phyloP scores from a whole-genome alignment of 805 yeast species.

The Schwanniomyces sp. region DNA sequence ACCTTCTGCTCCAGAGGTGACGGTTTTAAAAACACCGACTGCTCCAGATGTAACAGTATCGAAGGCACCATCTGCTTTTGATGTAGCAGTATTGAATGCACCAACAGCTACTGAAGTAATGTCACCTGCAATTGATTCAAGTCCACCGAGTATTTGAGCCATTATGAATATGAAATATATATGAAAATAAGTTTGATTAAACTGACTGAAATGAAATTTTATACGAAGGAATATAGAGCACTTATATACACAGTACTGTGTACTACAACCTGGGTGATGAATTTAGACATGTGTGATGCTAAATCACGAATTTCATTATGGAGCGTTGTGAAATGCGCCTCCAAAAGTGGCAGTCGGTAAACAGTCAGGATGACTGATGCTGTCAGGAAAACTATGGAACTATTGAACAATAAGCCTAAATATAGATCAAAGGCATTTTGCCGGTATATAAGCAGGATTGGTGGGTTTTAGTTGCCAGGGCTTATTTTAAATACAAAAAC shows the following conservation, averaged over 20 bases:
- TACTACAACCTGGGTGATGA: not conserved
- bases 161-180: no score
- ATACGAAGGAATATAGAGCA: not conserved
- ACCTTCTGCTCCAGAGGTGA: not conserved
- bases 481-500: conserved; percentile 4
- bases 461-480: not conserved
- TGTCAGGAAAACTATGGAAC: not conserved
- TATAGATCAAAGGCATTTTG: not conserved
- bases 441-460: not conserved
- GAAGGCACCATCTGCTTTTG: not conserved
- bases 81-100: not conserved
- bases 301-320: not conserved
- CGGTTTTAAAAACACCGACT: not conserved
- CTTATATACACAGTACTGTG: not conserved
- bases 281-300: not conserved
- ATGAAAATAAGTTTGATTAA: not conserved
- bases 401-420: not conserved
- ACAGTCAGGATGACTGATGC: not conserved
- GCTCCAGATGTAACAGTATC: not conserved
- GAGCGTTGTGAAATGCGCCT: not conserved
- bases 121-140: not conserved
- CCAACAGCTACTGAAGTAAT: not conserved
- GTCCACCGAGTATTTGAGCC: not conserved
- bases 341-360: not conserved
- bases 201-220: not conserved